Conservation (phyloP, 2,329 filamentous ascomycete genomes). For the Pseudocercospora vitis region DNA sequence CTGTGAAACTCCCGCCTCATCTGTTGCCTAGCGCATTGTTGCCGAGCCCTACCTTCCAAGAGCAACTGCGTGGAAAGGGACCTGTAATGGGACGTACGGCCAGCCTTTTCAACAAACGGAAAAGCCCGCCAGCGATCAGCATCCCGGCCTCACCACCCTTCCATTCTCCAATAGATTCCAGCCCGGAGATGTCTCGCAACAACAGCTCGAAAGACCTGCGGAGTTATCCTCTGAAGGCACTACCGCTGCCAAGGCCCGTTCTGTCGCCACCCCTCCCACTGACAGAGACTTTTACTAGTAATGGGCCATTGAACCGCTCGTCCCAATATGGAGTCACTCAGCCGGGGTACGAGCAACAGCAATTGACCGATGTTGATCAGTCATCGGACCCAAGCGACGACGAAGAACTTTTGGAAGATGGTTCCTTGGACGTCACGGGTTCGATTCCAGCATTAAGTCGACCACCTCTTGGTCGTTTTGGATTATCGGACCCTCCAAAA, state of each 20-base stretch:
- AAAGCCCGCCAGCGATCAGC: slow-evolving; percentile 18
- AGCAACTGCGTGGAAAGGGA: slow-evolving; percentile 22
- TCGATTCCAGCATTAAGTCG: slow-evolving; percentile 30
- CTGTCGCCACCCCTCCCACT: slow-evolving; percentile 35
- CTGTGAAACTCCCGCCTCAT: slow-evolving; percentile 72
- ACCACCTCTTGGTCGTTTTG: slow-evolving; percentile 34
- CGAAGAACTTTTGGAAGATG: slow-evolving; percentile 29
- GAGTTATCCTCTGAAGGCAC: slow-evolving; percentile 35
- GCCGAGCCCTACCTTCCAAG: slow-evolving; percentile 48
- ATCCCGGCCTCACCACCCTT: slow-evolving; percentile 29
- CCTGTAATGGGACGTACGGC: slow-evolving; percentile 8
- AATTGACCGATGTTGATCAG: slow-evolving; percentile 29
- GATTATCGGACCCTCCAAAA: slow-evolving; percentile 36
- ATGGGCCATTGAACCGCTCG: slow-evolving; percentile 38
- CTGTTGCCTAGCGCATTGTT: slow-evolving; percentile 75
- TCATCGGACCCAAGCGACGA: slow-evolving; percentile 34
- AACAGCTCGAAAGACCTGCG: slow-evolving; percentile 30
- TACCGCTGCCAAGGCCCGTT: slow-evolving; percentile 36
- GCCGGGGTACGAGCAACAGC: slow-evolving; percentile 20
- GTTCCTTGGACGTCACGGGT: slow-evolving; percentile 31
- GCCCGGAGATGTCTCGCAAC: slow-evolving; percentile 28
- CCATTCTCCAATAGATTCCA: slow-evolving; percentile 31
- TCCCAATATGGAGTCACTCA: slow-evolving; percentile 38
- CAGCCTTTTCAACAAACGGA: slow-evolving; percentile 27
- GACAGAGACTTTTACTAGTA: slow-evolving; percentile 22